Percentiles rank a stretch among this genome's conserved stretches.
Evolutionary conservation across 495 filamentous ascomycete genomes (phyloP).

Genomic region (Aspergillus wentii): DNA sequence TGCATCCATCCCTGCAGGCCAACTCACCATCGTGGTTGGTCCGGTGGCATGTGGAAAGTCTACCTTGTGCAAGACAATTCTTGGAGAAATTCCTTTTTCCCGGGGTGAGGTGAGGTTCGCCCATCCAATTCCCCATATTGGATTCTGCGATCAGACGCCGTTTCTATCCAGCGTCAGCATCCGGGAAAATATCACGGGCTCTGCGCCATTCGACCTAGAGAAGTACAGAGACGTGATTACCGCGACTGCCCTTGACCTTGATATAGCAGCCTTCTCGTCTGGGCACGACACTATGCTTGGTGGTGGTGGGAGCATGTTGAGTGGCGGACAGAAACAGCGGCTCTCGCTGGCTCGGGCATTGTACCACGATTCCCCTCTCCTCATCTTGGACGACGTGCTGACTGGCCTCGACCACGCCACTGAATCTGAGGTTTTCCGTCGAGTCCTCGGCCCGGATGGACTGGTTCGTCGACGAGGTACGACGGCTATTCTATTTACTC

Average conservation of each 20-base stretch:
- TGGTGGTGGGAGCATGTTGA: constrained; percentile 25
- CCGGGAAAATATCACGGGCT: constrained; percentile 30
- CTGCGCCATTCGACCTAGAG: constrained; percentile 15
- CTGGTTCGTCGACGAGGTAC: constrained; percentile 25
- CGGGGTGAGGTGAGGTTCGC: constrained; percentile 9
- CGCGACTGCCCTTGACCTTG: constrained; percentile 29
- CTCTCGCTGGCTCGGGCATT: constrained; percentile 42
- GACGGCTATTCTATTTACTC: constrained; percentile 33
- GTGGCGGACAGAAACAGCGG: constrained; percentile 35
- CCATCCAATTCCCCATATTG: constrained; percentile 18
- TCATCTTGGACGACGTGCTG: constrained; percentile 27
- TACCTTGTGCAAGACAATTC: constrained; percentile 41
- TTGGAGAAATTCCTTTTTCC: constrained; percentile 40
- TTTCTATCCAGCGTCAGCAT: constrained; percentile 39
- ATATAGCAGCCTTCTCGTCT: constrained; percentile 23
- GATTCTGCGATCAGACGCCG: constrained; percentile 32
- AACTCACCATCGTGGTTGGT: constrained; percentile 10
- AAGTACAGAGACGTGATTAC: constrained; percentile 36
- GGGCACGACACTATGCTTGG: constrained; percentile 31
- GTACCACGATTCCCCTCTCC: constrained; percentile 27
- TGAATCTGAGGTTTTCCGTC: constrained; percentile 38
- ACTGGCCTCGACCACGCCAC: constrained; percentile 32
- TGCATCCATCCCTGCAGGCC: neutral
- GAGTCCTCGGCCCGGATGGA: constrained; percentile 37
- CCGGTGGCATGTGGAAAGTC: constrained; percentile 47